Evolutionary conservation across 208 protist genomes (phyloP), one percentile per base, ranked within the genome.

Genomic region (Crithidia sp.): DNA sequence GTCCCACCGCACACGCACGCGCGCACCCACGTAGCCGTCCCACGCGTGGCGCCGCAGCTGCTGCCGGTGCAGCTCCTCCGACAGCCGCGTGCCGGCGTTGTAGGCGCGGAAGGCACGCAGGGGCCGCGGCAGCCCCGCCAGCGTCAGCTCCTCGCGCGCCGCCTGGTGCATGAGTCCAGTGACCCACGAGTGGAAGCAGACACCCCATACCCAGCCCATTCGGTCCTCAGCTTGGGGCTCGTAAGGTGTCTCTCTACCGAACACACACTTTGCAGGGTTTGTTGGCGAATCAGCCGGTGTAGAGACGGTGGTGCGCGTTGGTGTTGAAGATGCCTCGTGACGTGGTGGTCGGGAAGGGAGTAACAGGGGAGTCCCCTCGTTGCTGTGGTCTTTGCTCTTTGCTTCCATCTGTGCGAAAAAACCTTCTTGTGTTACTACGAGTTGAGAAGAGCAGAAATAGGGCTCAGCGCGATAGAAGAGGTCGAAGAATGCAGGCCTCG

Each of bases 171-270:
- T 81, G 54, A 84, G 61, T 13, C 62, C 71, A 2, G 66, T 73
- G 19, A 73, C 62, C 82, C 82, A 87, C 4, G 74, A 79, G 68
- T 79, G 82, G 2, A 71, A 79, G 72, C 77, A 84, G 54, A 75
- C 9, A 86, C 17, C 5, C n/a, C 28, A 28, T 13, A 14, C 77
- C 76, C 14, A 56, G 5, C 37, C 50, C 19, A 76, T 72, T 1
- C 16, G 9, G 61, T 86, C 76, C 44, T 86, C 76, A 0, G 63
- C n/a, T 49, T 82, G 81, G 12, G 47, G 4, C 13, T 9, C 39
- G 41, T 86, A 86, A n/a, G 76, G 69, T n/a, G 76, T 67, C 58
- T 71, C 65, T 9, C 53, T 55, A 7, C 68, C 72, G 17, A 62
- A 45, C 14, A 45, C 4, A 5, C 45, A 28, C 28, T 28, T 28